These are phyloP conservation scores for Monosporascus cannonballus DNA, from an alignment of 2,329 filamentous ascomycete species.

Conservation along the genomic window DNA sequence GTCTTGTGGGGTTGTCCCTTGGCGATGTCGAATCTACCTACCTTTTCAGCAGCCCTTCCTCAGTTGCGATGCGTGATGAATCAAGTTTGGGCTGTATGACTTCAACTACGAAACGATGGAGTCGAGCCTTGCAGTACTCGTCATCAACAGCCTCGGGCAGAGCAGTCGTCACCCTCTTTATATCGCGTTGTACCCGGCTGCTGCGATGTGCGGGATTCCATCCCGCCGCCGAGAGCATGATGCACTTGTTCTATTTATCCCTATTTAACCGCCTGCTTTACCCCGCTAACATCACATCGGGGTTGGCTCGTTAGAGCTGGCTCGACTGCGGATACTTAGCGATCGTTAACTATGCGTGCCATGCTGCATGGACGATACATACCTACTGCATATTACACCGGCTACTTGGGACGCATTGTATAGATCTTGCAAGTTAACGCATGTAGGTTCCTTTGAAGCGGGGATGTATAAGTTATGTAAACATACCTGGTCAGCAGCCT, in stretches of 20 bases:
- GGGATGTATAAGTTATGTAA: too few relatives aligned
- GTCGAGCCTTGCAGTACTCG: not conserved
- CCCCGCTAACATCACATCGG: constrained; percentile 9
- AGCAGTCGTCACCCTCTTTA: not conserved
- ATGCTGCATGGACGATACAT: not conserved
- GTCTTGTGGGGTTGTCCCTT: too few relatives aligned
- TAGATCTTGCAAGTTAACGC: too few relatives aligned
- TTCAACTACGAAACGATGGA: too few relatives aligned
- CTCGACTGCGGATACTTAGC: not conserved
- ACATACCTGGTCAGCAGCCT: too few relatives aligned
- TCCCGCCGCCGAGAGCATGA: constrained; percentile 17
- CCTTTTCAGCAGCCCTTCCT: too few relatives aligned
- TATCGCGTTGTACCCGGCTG: too few relatives aligned
- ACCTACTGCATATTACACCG: not conserved
- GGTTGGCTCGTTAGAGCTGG: not conserved
- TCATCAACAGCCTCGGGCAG: not conserved
- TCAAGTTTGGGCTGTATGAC: too few relatives aligned
- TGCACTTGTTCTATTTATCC: constrained; percentile 26
- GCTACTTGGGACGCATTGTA: not conserved
- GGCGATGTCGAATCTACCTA: too few relatives aligned
- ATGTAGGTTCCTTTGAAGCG: too few relatives aligned
- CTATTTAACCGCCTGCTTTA: constrained; percentile 28
- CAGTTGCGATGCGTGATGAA: too few relatives aligned
- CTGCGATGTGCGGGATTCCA: constrained; percentile 5
- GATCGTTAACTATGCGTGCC: not conserved